Conservation (phyloP, 441 rosid genomes). For the Macaranga tanarius region DNA sequence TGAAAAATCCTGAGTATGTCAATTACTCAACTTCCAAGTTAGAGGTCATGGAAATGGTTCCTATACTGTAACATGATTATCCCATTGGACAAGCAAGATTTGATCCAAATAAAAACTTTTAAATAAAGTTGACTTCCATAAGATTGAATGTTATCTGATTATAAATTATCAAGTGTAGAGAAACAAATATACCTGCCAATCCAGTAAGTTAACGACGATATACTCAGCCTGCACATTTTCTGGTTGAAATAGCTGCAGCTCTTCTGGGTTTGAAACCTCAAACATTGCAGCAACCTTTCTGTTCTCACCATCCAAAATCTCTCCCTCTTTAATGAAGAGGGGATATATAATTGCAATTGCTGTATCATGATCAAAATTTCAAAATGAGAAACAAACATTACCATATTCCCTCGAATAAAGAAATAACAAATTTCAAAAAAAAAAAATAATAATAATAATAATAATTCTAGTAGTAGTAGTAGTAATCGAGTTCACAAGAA, state of each 20-base stretch:
- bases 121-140: background rate
- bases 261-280: constrained; percentile 61
- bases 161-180: background rate
- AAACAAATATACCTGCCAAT: constrained; percentile 70
- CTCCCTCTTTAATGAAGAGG: constrained; percentile 51
- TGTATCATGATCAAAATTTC: constrained; percentile 36
- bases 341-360: constrained; percentile 63
- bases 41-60: background rate
- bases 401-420: background rate
- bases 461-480: no score
- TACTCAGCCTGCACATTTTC: constrained; percentile 42
- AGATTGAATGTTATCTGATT: background rate
- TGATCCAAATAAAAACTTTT: background rate
- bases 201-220: constrained; percentile 58
- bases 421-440: no score
- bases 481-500: background rate
- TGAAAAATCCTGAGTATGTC: background rate
- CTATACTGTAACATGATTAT: background rate
- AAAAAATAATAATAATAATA: background rate
- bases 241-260: constrained; percentile 52
- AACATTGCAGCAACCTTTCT: constrained; percentile 48
- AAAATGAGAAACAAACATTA: constrained; percentile 22
- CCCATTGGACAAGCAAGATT: background rate
- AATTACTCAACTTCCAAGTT: background rate
- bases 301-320: constrained; percentile 43